Conservation (phyloP, 2,329 filamentous ascomycete species). For the Botryotinia calthae region DNA sequence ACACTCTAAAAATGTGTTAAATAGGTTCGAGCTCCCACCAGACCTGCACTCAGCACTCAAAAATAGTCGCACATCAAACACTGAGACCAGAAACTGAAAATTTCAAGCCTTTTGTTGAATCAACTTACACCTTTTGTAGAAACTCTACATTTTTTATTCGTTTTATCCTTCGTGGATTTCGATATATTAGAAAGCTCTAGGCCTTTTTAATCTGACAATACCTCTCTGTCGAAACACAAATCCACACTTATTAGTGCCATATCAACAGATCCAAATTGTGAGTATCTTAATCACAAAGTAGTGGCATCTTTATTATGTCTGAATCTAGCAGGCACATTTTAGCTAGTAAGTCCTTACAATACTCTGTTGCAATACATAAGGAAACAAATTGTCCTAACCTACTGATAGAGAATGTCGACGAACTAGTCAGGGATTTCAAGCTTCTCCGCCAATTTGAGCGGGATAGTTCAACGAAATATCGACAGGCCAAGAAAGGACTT, state of each 20-base stretch:
- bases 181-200: too few relatives aligned
- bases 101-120: fast-evolving
- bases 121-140: fast-evolving
- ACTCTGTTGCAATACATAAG: fast-evolving
- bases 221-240: background rate
- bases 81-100: background rate
- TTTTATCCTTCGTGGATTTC: too few relatives aligned
- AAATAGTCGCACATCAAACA: background rate
- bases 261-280: background rate
- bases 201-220: background rate
- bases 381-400: background rate
- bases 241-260: background rate
- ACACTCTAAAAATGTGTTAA: background rate
- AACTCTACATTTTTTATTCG: too few relatives aligned
- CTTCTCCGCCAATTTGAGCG: background rate
- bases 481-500: background rate
- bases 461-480: too few relatives aligned
- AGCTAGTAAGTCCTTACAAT: background rate
- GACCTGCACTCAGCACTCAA: background rate
- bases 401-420: background rate
- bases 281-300: background rate
- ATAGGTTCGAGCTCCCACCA: background rate
- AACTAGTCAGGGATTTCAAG: background rate
- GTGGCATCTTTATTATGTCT: background rate
- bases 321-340: background rate